Conservation (phyloP, 108 stramenopile genomes). For the Cylindrotheca fusiformis region DNA sequence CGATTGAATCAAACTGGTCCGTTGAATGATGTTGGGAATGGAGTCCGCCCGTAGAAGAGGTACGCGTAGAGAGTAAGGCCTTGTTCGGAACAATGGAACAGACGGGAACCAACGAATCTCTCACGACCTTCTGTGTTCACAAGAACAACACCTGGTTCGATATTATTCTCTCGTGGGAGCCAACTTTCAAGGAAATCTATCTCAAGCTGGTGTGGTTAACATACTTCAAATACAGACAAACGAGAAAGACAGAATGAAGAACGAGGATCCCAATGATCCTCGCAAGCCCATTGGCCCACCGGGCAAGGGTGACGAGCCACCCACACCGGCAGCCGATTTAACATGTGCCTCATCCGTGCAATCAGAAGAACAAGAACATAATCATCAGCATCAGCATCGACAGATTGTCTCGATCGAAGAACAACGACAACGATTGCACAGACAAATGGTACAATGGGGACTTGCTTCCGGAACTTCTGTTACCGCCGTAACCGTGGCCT, state of each 20-base stretch:
- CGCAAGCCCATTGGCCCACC: neutral
- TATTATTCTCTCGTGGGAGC: too few species aligned
- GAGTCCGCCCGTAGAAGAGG: too few species aligned
- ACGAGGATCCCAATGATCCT: neutral
- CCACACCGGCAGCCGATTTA: conserved; percentile 4
- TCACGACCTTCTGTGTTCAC: too few species aligned
- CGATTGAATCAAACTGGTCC: too few species aligned
- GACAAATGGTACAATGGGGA: conserved; percentile 20
- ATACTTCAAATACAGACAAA: too few species aligned
- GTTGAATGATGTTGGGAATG: too few species aligned
- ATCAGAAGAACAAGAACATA: neutral
- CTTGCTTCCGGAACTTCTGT: conserved; percentile 15
- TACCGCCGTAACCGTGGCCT: conserved; percentile 6
- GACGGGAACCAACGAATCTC: too few species aligned
- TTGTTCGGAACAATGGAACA: too few species aligned
- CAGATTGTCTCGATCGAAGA: neutral
- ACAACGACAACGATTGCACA: conserved; percentile 3
- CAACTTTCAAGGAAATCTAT: too few species aligned
- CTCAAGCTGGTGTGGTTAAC: too few species aligned
- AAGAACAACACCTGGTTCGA: too few species aligned
- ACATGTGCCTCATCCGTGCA: conserved; percentile 17
- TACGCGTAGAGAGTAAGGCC: too few species aligned
- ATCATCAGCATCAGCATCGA: neutral
- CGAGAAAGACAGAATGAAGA: neutral
- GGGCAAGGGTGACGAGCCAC: neutral